Base-by-base conservation (phyloP, 164 flowering plant species). In the Amborella trichopoda region DNA sequence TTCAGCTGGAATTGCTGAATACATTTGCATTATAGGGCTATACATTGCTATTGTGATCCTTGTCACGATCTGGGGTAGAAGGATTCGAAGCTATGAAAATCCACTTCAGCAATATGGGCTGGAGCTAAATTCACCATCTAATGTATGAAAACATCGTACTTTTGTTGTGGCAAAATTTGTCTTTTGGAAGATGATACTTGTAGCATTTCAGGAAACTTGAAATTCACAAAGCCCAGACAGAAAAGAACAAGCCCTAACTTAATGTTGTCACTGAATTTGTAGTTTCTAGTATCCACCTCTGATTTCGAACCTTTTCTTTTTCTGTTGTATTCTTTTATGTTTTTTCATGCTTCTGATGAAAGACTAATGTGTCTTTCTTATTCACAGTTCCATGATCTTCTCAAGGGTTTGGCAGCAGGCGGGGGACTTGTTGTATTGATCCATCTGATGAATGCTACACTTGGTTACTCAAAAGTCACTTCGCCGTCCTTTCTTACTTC, bases 91-190 rank as follows among this genome's bases (percentile, higher is more conserved):
- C 9, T 73, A 76, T 70, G 80, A 74, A 56, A 54, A 78, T 47
- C 76, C 95, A 42, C 46, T 78, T 11, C 39, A 61, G 69, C 76
- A 80, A 49, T 87, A 91, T 70, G 99, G 96, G 36, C 68, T 91
- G 51, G 81, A 80, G 63, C 55, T 83, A 58, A 65, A 67, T 49
- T 70, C 83, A 40, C 28, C 52, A 14, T 47, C 55, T 22, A 68
- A 76, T 88, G 98, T 86, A 76, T 43, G 46, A 16, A n/a, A n/a
- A n/a, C n/a, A n/a, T n/a, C n/a, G n/a, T n/a, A n/a, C n/a, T n/a
- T n/a, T n/a, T n/a, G n/a, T n/a, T n/a, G n/a, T n/a, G n/a, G n/a
- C n/a, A n/a, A n/a, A n/a, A n/a, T n/a, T n/a, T n/a, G n/a, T n/a
- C n/a, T n/a, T n/a, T n/a, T n/a, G n/a, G n/a, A n/a, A n/a, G n/a